Evolutionary conservation across 1,139 yeast species (phyloP).

Genomic region (Lodderomyces pseudojiufengensis): DNA sequence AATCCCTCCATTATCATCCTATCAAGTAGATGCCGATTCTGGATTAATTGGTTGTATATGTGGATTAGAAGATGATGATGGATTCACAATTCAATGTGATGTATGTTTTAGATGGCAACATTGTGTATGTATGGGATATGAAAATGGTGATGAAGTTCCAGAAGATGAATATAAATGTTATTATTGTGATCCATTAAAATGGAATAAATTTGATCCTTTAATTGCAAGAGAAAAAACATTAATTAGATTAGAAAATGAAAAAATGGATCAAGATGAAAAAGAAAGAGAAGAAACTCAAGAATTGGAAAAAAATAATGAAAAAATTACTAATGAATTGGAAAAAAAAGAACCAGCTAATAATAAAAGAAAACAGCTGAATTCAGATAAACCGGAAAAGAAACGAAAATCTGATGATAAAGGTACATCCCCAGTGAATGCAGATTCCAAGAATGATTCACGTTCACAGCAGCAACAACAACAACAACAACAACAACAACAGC

Average conservation of each 20-base stretch:
- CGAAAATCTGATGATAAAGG: constrained; percentile 17
- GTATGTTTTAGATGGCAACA: constrained; percentile 93
- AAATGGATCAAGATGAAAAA: constrained; percentile 7
- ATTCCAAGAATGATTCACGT: constrained; percentile 1
- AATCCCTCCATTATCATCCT: constrained; percentile 38
- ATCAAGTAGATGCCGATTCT: constrained; percentile 71
- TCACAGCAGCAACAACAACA: background rate
- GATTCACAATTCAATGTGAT: constrained; percentile 92
- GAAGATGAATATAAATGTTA: constrained; percentile 78
- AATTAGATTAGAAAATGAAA: constrained; percentile 26
- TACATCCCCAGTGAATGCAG: background rate
- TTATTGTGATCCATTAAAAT: constrained; percentile 58
- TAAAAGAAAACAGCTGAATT: constrained; percentile 29
- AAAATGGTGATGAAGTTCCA: constrained; percentile 70
- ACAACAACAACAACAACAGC: background rate
- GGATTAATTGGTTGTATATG: constrained; percentile 91
- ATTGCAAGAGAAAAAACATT: constrained; percentile 32
- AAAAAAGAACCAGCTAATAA: constrained; percentile 3
- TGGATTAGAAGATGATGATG: constrained; percentile 87
- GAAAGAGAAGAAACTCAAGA: constrained; percentile 1
- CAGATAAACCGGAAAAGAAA: constrained; percentile 24
- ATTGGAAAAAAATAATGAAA: background rate
- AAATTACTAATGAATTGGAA: constrained; percentile 1
- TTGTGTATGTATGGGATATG: constrained; percentile 80
- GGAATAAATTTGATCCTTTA: constrained; percentile 51